Evolutionary conservation across 2,329 filamentous ascomycete species (phyloP).

Genomic region (Sclerotinia borealis): DNA sequence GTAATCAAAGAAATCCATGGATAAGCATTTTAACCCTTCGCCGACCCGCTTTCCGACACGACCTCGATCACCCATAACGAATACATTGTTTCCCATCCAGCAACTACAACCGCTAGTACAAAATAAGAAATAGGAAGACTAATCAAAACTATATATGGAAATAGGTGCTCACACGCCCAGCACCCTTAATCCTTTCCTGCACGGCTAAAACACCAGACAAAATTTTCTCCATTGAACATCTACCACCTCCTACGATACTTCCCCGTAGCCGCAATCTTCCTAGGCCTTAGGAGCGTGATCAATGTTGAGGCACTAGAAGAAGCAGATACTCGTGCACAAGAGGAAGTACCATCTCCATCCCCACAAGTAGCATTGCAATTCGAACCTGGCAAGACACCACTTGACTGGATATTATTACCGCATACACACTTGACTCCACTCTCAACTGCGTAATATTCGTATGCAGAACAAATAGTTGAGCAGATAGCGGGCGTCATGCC

Average conservation of each 20-base stretch:
- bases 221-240: not conserved
- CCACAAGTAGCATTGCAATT: conserved; percentile 8
- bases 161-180: not conserved
- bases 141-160: conserved; percentile 1
- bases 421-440: conserved; percentile 5
- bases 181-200: not conserved
- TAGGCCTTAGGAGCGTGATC: not conserved
- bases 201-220: not conserved
- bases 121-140: not conserved
- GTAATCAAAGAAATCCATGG: not conserved
- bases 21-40: not conserved
- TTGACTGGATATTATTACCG: not conserved
- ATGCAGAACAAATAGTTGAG: not conserved
- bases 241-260: not conserved
- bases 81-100: not conserved
- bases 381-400: not conserved
- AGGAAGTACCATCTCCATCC: conserved; percentile 2
- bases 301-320: not conserved
- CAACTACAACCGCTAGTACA: not conserved
- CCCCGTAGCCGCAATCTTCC: not conserved
- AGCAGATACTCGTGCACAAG: not conserved
- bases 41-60: not conserved
- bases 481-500: not conserved
- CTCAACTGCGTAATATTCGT: conserved; percentile 8
- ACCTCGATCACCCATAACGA: not conserved